Base-by-base conservation (phyloP, 345 rosid species). In the Heritiera fomes region DNA sequence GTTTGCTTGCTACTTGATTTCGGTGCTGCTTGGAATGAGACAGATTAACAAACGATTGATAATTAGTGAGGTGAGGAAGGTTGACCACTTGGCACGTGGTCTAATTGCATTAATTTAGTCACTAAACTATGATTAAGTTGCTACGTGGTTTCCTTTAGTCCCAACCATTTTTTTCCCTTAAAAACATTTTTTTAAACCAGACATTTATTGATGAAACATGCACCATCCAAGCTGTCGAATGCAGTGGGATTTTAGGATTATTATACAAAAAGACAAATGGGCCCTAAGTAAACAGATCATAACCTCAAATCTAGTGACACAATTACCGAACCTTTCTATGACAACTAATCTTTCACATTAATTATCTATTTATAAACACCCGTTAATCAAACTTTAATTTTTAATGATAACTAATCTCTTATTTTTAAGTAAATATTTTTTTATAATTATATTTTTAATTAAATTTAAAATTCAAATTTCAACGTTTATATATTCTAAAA, bases 1-100 rank as follows among this genome's bases (percentile, higher is more conserved):
- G 49, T 30, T 7, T 14, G 7, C 30, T 45, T 46, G 75, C 63
- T 71, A 73, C 41, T 43, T 68, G 13, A 68, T 73, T 20, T 62
- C 50, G 58, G 10, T 85, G 88, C 84, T 82, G 65, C 89, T 80
- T 73, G 7, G 12, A n/a, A 55, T 7, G 89, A 82, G 86, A 82
- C 89, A 86, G 76, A 80, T 65, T 49, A 71, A 72, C 10, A 61
- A 47, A 43, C 6, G 13, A 62, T 1, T 78, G 65, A 13, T 55
- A 52, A 80, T 82, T 64, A 55, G 59, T 13, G 30, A 67, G 70
- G 40, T 66, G 66, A 55, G 58, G 63, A 18, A 66, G 75, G 47
- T 77, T 66, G 71, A 77, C 78, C 73, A 67, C 64, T 58, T 49
- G 47, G 76, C 85, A 79, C 81, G 68, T 84, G 86, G 77, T 72